Base-by-base conservation (phyloP, 176 grass and related monocot genomes). In the Phragmites australis region DNA sequence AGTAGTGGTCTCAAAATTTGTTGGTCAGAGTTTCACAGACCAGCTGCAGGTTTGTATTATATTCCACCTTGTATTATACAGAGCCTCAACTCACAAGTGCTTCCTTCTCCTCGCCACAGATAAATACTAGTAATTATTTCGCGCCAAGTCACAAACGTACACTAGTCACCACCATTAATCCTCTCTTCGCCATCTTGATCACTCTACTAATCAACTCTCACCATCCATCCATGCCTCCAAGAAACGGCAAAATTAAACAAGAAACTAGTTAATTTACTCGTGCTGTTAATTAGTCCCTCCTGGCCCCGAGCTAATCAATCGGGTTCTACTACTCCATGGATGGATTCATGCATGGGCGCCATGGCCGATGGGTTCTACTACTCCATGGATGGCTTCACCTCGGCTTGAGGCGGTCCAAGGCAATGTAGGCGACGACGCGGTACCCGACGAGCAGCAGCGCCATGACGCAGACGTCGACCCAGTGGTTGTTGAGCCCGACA, bases 401-500 rank as follows among this genome's bases (percentile, higher is more conserved):
- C 30, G 79, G 68, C 71, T 90, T 86, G 58, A 99, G 86, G 55
- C 84, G 97, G 37, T 93, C 84, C 30, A 99, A 58, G 13, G 97
- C 97, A 1, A 91, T 32, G 81, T 99, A 99, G 4, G 97, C 97
- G 71, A 99, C 9, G 65, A 96, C 79, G 32, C 97, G 93, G 88
- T 99, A 99, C 5, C 93, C 97, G 40, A 99, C 40, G 27, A 99
- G 90, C 49, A 99, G 65, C 40, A 99, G 81, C 44, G 85, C 88
- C 97, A 99, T 99, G 90, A 99, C 90, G 72, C 93, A 96, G 26
- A 88, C 90, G 50, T 94, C 93, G 8, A 96, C 60, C 97, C 97
- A 99, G 75, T 95, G 90, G 68, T 93, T 84, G 29, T 72, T 57
- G 5, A 99, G 89, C 0, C 97, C 97, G 4, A 99, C 88, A 17